Evolutionary conservation across 2,329 filamentous ascomycete genomes (phyloP), one percentile per base, ranked within the genome.

Genomic region (Neocucurbitaria cava): DNA sequence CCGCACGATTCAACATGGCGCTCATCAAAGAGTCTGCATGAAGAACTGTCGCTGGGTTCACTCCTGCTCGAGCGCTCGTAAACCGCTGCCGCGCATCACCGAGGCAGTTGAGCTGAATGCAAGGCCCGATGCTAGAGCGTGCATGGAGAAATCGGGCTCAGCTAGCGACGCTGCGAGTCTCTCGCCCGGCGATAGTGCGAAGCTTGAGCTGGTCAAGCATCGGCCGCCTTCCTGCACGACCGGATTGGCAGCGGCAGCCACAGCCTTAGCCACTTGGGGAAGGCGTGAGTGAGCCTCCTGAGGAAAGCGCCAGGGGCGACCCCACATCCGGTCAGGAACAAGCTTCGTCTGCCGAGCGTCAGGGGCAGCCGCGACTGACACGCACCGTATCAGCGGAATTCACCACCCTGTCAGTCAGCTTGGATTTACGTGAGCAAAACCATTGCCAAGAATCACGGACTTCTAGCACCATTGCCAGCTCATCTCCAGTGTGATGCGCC

Each of bases 141-240:
- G 18, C 36, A 18, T 39, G 9, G 36, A 33, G 28, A 20, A 31
- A 31, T 15, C 13, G 9, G 28, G 28, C 9, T 10, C 26, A 28
- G n/a, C n/a, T n/a, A n/a, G n/a, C n/a, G n/a, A 23, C 8, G 41
- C 24, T 24, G 20, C 20, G 24, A 15, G 24, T 17, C 20, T 33
- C 11, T 30, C 24, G 51, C 26, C n/a, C 20, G 28, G 40, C 26
- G 47, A 52, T 56, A 47, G 50, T n/a, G 42, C 44, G 59, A 65
- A 62, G 64, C 64, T 68, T 65, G 50, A 50, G 43, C 20, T 9
- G 38, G 57, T 60, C 59, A 68, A 68, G 65, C 65, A 62, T 61
- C 35, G 46, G 30, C 30, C 39, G 47, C 24, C 15, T 31, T 17
- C 15, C 36, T 38, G 39, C 46, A 46, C 35, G 43, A 31, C 49